Percentiles rank a stretch among this genome's conserved stretches.
Evolutionary conservation across 2,329 filamentous ascomycete species (phyloP).

Genomic region (Aspergillus brasiliensis): DNA sequence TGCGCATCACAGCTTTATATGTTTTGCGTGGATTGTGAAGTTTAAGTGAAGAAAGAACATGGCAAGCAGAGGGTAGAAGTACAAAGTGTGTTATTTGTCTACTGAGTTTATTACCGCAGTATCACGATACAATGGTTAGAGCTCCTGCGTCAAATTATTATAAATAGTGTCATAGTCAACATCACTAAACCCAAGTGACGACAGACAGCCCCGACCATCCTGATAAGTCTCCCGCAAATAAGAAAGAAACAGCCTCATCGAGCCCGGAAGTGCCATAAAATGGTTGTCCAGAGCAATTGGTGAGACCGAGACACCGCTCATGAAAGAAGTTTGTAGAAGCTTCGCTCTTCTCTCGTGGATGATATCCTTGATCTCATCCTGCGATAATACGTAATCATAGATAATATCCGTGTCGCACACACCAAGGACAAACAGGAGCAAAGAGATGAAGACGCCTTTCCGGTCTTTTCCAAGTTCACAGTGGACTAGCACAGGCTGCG

Average conservation of each 20-base stretch:
- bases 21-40: no score
- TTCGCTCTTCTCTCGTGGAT: background rate
- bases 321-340: background rate
- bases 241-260: background rate
- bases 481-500: constrained; percentile 64
- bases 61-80: no score
- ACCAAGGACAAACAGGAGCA: constrained; percentile 66
- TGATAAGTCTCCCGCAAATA: background rate
- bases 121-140: no score
- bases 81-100: no score
- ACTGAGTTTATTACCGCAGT: no score
- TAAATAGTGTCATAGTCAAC: background rate
- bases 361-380: background rate
- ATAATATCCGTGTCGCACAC: constrained; percentile 63
- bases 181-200: background rate
- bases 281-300: background rate
- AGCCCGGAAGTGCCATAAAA: background rate
- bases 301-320: background rate
- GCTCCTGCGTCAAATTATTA: background rate
- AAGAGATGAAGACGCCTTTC: constrained; percentile 69
- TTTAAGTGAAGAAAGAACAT: no score
- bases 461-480: constrained; percentile 79
- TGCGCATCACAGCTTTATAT: no score
- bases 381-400: constrained; percentile 58
- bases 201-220: background rate